These are phyloP conservation scores for Mortierella sp. DNA, from an alignment of 371 early-diverging fungal species.

Conservation along the genomic window DNA sequence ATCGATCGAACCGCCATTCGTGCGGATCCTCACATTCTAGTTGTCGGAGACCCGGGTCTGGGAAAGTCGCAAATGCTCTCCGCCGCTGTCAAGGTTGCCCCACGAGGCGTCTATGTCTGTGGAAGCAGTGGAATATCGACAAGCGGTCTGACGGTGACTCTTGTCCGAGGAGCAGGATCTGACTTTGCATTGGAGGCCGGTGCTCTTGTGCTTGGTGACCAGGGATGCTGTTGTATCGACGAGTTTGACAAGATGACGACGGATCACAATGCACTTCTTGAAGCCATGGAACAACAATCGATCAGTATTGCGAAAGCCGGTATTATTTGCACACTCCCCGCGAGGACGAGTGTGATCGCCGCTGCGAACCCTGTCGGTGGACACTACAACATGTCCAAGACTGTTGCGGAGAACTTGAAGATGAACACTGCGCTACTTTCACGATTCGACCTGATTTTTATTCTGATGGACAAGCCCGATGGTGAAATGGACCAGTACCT, in stretches of 20 bases:
- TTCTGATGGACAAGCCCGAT: slow-evolving; percentile 93
- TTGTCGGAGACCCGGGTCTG: slow-evolving; percentile 90
- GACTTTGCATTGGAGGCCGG: slow-evolving; percentile 88
- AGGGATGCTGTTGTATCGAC: slow-evolving; percentile 99
- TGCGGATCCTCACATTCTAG: slow-evolving; percentile 45
- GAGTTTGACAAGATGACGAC: slow-evolving; percentile 99
- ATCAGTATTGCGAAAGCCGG: slow-evolving; percentile 99
- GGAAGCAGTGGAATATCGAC: slow-evolving; percentile 91
- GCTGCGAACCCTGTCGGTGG: slow-evolving; percentile 99
- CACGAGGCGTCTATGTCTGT: slow-evolving; percentile 93
- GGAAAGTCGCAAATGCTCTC: slow-evolving; percentile 96
- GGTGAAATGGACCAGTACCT: slow-evolving; percentile 88
- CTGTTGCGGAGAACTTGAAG: slow-evolving; percentile 81
- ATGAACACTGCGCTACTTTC: slow-evolving; percentile 92
- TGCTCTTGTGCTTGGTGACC: slow-evolving; percentile 99
- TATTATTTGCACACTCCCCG: slow-evolving; percentile 98
- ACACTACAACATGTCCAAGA: slow-evolving; percentile 86
- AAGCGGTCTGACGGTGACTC: slow-evolving; percentile 85
- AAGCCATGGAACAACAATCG: slow-evolving; percentile 99
- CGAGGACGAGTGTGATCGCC: slow-evolving; percentile 95
- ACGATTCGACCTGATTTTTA: slow-evolving; percentile 97
- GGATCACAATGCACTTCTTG: slow-evolving; percentile 99
- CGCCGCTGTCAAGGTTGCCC: slow-evolving; percentile 90
- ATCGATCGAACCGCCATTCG: slow-evolving; percentile 93
- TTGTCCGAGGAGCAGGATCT: slow-evolving; percentile 79